Conservation (phyloP, 306 rosid species). For the Prosopis cineraria region DNA sequence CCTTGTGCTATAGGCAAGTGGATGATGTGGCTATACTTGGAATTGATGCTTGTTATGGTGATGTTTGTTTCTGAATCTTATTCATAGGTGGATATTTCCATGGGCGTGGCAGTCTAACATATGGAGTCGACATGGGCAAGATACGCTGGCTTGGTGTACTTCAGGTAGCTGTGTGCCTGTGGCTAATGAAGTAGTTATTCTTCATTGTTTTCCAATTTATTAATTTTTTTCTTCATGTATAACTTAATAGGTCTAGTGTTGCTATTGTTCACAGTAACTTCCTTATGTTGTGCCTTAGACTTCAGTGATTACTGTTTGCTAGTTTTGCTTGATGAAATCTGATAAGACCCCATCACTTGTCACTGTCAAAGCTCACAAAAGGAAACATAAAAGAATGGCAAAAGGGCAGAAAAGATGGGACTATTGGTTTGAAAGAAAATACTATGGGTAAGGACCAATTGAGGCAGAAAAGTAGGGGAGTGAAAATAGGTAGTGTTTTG, state of each 20-base stretch:
- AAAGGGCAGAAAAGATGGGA: no score
- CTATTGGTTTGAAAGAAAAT: no score
- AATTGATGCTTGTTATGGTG: neutral
- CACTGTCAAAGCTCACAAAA: no score
- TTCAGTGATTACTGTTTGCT: neutral
- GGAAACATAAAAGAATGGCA: no score
- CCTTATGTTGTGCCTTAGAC: conserved; percentile 3
- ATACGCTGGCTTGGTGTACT: conserved; percentile 78
- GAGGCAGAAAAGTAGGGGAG: no score
- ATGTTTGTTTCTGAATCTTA: conserved; percentile 40
- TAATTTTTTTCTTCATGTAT: conserved; percentile 15
- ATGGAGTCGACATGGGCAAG: conserved; percentile 72
- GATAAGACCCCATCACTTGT: no score
- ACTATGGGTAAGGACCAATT: no score
- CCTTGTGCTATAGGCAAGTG: neutral
- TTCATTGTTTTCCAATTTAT: conserved; percentile 10
- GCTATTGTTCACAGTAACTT: conserved; percentile 4
- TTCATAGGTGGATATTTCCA: conserved; percentile 81
- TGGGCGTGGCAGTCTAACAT: conserved; percentile 60
- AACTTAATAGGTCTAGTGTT: conserved; percentile 18
- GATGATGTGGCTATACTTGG: conserved; percentile 1
- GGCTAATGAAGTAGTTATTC: conserved; percentile 18
- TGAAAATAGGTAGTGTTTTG: no score
- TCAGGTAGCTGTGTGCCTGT: conserved; percentile 48
- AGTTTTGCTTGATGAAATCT: conserved; percentile 14